A percentile compares a stretch with the other conserved stretches of the same genome.
Evolutionary conservation across 129 eudicot genomes (phyloP).

Genomic region (Daucus carota): DH1_v3.0 NC_030383.2:1616001-1616500

Average conservation of each 20-base stretch:
- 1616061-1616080: conserved; percentile 36
- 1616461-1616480: conserved; percentile 32
- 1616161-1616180: conserved; percentile 42
- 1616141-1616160: conserved; percentile 37
- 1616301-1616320: conserved; percentile 73
- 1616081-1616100: conserved; percentile 35
- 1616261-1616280: conserved; percentile 73
- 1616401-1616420: no score
- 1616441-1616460: not conserved
- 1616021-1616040: conserved; percentile 38
- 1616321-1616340: conserved; percentile 52
- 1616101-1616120: conserved; percentile 35
- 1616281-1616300: conserved; percentile 81
- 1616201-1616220: conserved; percentile 60
- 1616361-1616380: not conserved
- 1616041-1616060: conserved; percentile 9
- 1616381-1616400: not conserved
- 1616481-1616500: conserved; percentile 54
- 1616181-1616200: conserved; percentile 57
- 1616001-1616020: conserved; percentile 39
- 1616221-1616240: conserved; percentile 38
- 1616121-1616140: conserved; percentile 39
- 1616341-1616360: conserved; percentile 37
- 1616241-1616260: conserved; percentile 91
- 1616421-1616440: not conserved